A percentile compares a stretch with the other conserved stretches of the same genome.
Conservation (phyloP, 441 rosid genomes). For the Bruguiera hainesii region DNA sequence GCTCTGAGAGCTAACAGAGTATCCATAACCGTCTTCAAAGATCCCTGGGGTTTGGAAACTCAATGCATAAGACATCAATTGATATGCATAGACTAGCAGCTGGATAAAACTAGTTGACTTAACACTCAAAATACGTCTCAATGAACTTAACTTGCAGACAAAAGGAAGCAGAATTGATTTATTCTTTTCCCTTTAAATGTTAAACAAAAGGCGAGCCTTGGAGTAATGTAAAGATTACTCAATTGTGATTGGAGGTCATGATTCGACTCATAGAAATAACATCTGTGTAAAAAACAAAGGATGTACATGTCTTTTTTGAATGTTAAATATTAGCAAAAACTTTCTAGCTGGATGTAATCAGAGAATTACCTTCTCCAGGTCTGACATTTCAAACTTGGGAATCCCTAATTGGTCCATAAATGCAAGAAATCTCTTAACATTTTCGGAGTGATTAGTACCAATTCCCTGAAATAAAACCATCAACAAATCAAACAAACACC, state of each 20-base stretch:
- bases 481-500: conserved; percentile 9
- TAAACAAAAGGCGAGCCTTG: too few relatives aligned
- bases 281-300: too few relatives aligned
- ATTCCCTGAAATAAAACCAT: conserved; percentile 32
- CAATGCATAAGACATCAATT: background rate
- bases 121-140: too few relatives aligned
- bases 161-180: too few relatives aligned
- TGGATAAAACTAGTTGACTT: too few relatives aligned
- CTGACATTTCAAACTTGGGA: conserved; percentile 41
- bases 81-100: too few relatives aligned
- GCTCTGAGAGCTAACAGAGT: conserved; percentile 42
- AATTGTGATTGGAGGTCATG: too few relatives aligned
- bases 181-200: too few relatives aligned
- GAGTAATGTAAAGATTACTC: too few relatives aligned
- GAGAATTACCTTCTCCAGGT: conserved; percentile 50
- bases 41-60: conserved; percentile 40
- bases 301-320: background rate
- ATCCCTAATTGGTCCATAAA: conserved; percentile 45
- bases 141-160: too few relatives aligned
- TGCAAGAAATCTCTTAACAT: conserved; percentile 37
- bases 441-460: conserved; percentile 31
- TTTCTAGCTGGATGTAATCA: background rate
- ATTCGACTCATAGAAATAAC: too few relatives aligned
- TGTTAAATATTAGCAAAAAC: background rate
- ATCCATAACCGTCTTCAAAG: conserved; percentile 46